Conservation (phyloP, 2,329 filamentous ascomycete species). For the Diaporthe humulicola region DNA sequence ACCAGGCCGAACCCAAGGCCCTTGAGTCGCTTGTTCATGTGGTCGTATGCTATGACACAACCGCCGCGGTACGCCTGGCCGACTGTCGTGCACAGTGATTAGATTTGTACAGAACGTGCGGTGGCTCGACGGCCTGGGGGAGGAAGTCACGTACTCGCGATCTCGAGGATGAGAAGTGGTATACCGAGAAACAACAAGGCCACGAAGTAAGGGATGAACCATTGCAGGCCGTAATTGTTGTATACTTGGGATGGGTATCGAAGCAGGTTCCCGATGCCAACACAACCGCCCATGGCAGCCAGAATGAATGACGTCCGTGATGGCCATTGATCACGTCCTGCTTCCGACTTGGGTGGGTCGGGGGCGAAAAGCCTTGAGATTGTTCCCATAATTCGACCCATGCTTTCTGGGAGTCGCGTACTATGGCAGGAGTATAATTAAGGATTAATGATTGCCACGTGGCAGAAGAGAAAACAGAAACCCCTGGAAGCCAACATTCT, state of each 20-base stretch:
- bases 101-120: neutral
- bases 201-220: neutral
- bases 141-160: neutral
- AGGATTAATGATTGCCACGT: neutral
- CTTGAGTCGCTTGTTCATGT: conserved; percentile 13
- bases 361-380: neutral
- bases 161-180: conserved; percentile 9
- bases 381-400: neutral
- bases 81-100: neutral
- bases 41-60: conserved; percentile 1
- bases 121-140: neutral
- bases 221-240: conserved; percentile 8
- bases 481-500: no score
- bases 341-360: neutral
- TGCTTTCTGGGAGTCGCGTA: neutral
- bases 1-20: neutral
- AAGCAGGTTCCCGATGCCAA: conserved; percentile 6
- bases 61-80: conserved; percentile 7
- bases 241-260: conserved; percentile 14
- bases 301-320: neutral
- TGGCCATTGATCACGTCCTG: neutral
- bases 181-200: neutral
- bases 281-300: conserved; percentile 11
- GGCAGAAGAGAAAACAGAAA: neutral
- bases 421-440: neutral